Evolutionary conservation across 2,329 filamentous ascomycete species (phyloP), one percentile per base, ranked within the genome.

Genomic region (Penicillium sp.): DNA sequence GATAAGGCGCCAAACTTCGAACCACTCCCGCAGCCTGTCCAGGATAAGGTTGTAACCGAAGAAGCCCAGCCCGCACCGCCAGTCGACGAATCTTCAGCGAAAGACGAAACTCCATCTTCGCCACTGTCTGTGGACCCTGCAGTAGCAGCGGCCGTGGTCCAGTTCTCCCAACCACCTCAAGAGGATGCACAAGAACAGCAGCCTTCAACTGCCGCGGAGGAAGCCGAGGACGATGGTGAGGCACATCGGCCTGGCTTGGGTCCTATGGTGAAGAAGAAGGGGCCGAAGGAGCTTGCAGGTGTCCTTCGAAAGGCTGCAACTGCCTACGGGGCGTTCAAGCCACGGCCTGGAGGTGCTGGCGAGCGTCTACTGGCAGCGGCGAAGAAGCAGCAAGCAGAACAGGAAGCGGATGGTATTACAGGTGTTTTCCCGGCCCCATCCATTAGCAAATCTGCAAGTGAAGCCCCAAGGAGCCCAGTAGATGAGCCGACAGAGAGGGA

Each of bases 211-310:
- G 19, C 50, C 11, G 42, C 59, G 33, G 60, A 65, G 29, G 29
- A 57, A 16, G 39, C 46, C 11, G 74, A 71, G 81, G 81, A 75
- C 74, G 77, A 66, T 74, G 82, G 83, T 27, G 81, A 82, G 45
- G 73, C 75, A 29, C 79, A 82, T 63, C 81, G 90, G n/a, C 91
- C 91, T 19, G 92, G 91, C 1, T 82, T 96, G 7, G 91, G 91
- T 0, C 91, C 92, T 2, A 96, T 96, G 93, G 89, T 97, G 67
- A 93, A 91, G 74, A 86, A 88, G 61, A 91, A 90, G 70, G 88
- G 87, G 1, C 87, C 84, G 60, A 83, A 81, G n/a, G 74, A 95
- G 55, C 81, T 95, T 66, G 90, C 90, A 21, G 88, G 85, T 35
- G 83, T 85, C 6, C 85, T 97, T 59, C 90, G 90, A 76, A 96